Percentiles rank a stretch among this genome's conserved stretches.
Conservation (phyloP, 306 rosid species). For the Acacia melanoxylon region DNA sequence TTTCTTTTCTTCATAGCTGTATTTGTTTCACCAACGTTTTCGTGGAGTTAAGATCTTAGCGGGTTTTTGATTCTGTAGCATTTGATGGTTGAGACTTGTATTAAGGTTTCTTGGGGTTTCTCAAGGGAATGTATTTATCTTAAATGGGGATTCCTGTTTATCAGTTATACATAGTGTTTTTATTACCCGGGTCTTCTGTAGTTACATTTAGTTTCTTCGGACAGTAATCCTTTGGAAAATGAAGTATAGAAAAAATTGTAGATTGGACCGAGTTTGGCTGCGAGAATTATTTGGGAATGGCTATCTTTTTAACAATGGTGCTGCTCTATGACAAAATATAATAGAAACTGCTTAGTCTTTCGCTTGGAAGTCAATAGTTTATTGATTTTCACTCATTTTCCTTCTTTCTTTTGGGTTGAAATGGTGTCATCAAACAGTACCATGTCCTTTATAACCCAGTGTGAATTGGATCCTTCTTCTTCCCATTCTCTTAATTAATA, state of each 20-base stretch:
- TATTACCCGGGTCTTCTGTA: background rate
- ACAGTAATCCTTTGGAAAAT: background rate
- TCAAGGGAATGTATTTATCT: conserved; percentile 11
- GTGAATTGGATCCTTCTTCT: background rate
- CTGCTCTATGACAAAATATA: background rate
- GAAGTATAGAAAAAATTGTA: background rate
- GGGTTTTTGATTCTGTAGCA: background rate
- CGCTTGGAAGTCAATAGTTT: background rate
- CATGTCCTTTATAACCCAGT: background rate
- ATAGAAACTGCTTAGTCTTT: background rate
- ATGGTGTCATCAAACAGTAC: background rate
- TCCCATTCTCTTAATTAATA: background rate
- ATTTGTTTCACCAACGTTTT: background rate
- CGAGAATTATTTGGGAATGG: background rate
- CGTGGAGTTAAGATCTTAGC: background rate
- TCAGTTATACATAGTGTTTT: background rate
- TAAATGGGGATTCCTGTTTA: background rate
- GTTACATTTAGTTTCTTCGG: background rate
- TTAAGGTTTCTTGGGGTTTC: background rate
- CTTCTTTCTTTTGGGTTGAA: background rate
- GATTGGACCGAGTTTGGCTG: background rate
- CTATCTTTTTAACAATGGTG: background rate
- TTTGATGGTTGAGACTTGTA: conserved; percentile 5
- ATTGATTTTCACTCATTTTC: background rate
- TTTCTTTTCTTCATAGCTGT: background rate